These are phyloP conservation scores for Fagopyrum tataricum DNA, from an alignment of 148 eudicot species.

Conservation along the genomic window DNA sequence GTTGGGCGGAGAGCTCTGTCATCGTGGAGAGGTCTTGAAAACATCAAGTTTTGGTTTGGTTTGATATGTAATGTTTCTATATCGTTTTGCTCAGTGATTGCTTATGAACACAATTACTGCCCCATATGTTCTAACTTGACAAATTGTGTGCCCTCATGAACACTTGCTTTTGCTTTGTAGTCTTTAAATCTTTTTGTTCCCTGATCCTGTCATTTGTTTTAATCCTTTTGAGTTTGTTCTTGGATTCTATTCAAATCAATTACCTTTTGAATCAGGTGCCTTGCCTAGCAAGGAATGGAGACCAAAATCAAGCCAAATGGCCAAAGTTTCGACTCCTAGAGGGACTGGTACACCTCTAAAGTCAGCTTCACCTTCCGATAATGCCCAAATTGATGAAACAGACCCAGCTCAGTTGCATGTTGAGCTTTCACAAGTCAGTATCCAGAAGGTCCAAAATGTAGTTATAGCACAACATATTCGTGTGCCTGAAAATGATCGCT, in stretches of 20 bases:
- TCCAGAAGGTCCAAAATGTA: slow-evolving; percentile 59
- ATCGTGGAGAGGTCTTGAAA: not conserved
- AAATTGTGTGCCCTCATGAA: not conserved
- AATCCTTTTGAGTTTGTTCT: not conserved
- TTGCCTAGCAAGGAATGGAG: slow-evolving; percentile 85
- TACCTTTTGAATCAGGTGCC: slow-evolving; percentile 35
- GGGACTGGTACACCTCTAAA: slow-evolving; percentile 65
- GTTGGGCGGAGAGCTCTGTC: not conserved
- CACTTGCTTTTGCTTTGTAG: not conserved
- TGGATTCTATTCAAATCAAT: not conserved
- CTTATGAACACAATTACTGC: not conserved
- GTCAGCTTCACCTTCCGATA: slow-evolving; percentile 33
- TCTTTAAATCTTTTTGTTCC: not conserved
- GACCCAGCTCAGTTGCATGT: slow-evolving; percentile 48
- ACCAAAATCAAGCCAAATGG: slow-evolving; percentile 64
- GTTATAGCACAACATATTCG: slow-evolving; percentile 88
- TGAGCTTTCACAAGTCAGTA: slow-evolving; percentile 35
- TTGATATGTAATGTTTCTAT: not conserved
- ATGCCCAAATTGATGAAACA: slow-evolving; percentile 26
- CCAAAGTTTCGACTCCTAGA: slow-evolving; percentile 41
- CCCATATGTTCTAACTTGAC: not conserved
- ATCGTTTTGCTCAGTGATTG: not conserved
- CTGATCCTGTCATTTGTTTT: not conserved
- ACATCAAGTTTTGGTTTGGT: not conserved
- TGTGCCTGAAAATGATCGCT: slow-evolving; percentile 67